Base-by-base conservation (phyloP, 768 basidiomycete species). In the Melanogaster broomeanus region DNA sequence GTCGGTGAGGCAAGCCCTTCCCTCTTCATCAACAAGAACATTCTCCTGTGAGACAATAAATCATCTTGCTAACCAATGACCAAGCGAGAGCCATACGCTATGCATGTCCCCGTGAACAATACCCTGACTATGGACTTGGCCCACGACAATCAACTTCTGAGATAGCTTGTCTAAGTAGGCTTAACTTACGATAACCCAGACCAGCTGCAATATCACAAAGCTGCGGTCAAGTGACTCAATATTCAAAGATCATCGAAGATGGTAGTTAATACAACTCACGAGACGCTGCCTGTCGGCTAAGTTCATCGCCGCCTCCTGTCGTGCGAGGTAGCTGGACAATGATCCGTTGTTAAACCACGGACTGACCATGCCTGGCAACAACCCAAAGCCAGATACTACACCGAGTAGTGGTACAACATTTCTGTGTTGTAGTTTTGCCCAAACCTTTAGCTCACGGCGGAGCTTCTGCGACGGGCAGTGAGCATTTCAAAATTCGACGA, bases 1-100 rank as follows among this genome's bases (percentile, higher is more conserved):
- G 57, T 81, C 79, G 2, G 77, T 72, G 8, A 81, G 64, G 42
- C 74, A 75, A 12, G 79, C 79, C 12, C 68, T 62, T 16, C 68
- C 68, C 3, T 65, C 27, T 4, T 64, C 67, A 10, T 71, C 70
- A 12, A 81, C 68, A 22, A 81, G 65, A 43, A 81, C 72, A 51
- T 81, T 81, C 13, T 45, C 65, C 67, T 66, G 25, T 19, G 13
- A 15, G 39, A n/a, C 35, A 38, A 35, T 35, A 11, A 19, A 12
- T 48, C 31, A 50, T 15, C 2, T 42, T 38, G 6, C 21, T 1
- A 22, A 46, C 27, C 2, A n/a, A 3, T 8, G 7, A 18, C 19
- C 10, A n/a, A 25, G 4, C 8, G 27, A 22, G 30, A 15, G 22
- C 21, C 67, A 13, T n/a, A 72, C 70, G 2, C 69, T 72, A 43